Percentiles rank a stretch among this genome's conserved stretches.
Evolutionary conservation across 306 rosid genomes (phyloP).

Genomic region (Glycine tomentella): DNA sequence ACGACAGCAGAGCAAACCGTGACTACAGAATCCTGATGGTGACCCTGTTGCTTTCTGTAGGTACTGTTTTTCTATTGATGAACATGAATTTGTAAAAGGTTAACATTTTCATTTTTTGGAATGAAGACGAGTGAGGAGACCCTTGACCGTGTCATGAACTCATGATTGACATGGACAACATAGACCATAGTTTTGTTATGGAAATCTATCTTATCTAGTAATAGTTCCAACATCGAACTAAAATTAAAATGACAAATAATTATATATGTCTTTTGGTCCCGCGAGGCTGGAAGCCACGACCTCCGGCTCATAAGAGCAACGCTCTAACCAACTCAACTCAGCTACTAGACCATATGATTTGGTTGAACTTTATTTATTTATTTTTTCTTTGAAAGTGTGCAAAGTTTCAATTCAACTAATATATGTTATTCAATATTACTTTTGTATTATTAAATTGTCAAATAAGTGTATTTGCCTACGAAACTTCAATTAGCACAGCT

Average conservation of each 20-base stretch:
- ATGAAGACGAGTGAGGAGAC: background rate
- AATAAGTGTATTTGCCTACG: background rate
- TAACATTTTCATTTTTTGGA: background rate
- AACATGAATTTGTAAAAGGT: background rate
- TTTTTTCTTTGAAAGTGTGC: too few species aligned
- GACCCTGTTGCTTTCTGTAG: conserved; percentile 37
- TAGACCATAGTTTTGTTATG: too few species aligned
- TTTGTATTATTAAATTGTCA: background rate
- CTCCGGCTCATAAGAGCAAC: conserved; percentile 45
- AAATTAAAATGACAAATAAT: too few species aligned
- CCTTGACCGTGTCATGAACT: background rate
- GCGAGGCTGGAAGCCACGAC: conserved; percentile 38
- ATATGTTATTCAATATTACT: background rate
- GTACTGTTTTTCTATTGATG: background rate
- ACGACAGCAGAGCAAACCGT: conserved; percentile 64
- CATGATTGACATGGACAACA: too few species aligned
- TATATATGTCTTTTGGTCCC: background rate
- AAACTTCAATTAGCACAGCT: background rate
- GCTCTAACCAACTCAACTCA: conserved; percentile 49
- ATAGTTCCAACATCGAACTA: too few species aligned
- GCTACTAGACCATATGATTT: background rate
- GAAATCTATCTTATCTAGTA: too few species aligned
- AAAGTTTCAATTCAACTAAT: background rate
- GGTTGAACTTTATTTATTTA: background rate
- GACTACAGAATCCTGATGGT: conserved; percentile 37